Evolutionary conservation across 1,139 yeast genomes (phyloP).

Genomic region (Groenewaldozyma sp.): DNA sequence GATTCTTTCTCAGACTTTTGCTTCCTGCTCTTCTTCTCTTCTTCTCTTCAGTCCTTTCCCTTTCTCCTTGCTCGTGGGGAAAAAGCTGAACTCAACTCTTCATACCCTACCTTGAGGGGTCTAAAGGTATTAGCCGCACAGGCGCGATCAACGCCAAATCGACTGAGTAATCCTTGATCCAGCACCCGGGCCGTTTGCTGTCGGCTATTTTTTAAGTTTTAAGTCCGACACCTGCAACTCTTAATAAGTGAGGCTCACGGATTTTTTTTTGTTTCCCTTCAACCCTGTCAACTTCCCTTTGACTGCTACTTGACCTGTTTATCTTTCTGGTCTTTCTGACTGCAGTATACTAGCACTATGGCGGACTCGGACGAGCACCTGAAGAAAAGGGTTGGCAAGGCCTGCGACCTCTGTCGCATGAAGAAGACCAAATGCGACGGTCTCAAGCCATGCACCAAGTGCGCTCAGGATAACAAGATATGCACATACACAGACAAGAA

Average conservation of each 20-base stretch:
- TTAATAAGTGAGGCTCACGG: no score
- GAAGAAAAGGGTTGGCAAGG: slow-evolving; percentile 70
- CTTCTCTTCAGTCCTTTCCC: background rate
- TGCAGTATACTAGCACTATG: no score
- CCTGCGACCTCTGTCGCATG: slow-evolving; percentile 66
- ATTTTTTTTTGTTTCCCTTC: background rate
- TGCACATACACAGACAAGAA: slow-evolving; percentile 68
- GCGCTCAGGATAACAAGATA: slow-evolving; percentile 59
- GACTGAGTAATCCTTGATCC: no score
- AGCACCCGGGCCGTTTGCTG: no score
- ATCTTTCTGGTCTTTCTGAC: background rate
- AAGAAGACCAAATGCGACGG: slow-evolving; percentile 59
- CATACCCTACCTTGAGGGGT: no score
- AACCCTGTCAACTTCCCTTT: background rate
- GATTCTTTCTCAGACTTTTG: background rate
- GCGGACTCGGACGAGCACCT: slow-evolving; percentile 19
- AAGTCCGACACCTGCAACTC: no score
- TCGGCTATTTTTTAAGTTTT: no score
- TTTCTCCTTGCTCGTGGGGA: no score
- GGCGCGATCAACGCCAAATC: no score
- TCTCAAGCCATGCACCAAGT: slow-evolving; percentile 62
- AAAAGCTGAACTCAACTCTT: no score
- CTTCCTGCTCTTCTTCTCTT: background rate
- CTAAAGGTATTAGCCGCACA: no score
- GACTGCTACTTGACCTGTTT: background rate